phyloP scores from a whole-genome alignment of 768 basidiomycete species.

The Leccinum ochraceum region DNA sequence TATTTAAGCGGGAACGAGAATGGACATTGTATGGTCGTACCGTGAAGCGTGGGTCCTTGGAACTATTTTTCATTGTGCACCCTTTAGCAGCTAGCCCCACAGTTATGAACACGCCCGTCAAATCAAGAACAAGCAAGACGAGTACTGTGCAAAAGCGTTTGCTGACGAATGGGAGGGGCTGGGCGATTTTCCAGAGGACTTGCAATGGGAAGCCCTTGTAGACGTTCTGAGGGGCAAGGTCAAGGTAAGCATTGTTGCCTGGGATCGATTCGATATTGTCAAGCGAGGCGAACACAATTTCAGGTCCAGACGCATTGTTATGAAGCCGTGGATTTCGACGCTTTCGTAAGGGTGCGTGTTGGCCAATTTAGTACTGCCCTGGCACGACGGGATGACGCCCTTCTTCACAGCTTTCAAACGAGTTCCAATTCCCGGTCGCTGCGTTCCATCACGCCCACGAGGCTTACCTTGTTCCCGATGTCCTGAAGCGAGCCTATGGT shows the following conservation, averaged over 20 bases:
- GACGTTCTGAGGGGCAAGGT: conserved; percentile 74
- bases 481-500: conserved; percentile 72
- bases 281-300: not conserved
- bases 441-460: conserved; percentile 82
- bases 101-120: conserved; percentile 65
- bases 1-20: conserved; percentile 48
- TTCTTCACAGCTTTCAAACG: conserved; percentile 61
- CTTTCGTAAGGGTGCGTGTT: conserved; percentile 56
- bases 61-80: not conserved
- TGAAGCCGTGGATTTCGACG: conserved; percentile 71
- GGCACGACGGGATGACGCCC: not conserved
- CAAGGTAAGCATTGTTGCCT: conserved; percentile 45
- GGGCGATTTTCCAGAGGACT: conserved; percentile 61
- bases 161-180: conserved; percentile 46
- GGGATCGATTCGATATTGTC: not conserved
- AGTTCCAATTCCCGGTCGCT: conserved; percentile 76
- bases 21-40: conserved; percentile 69
- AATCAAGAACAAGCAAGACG: conserved; percentile 68
- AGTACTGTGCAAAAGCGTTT: conserved; percentile 55
- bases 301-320: conserved; percentile 54
- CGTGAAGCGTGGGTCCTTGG: conserved; percentile 46
- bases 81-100: not conserved
- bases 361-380: not conserved
- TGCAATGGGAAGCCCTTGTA: conserved; percentile 71
- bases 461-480: conserved; percentile 76